Percentiles rank a stretch among this genome's conserved stretches.
Conservation (phyloP, 108 stramenopile species). For the Craspedostauros australis region DNA sequence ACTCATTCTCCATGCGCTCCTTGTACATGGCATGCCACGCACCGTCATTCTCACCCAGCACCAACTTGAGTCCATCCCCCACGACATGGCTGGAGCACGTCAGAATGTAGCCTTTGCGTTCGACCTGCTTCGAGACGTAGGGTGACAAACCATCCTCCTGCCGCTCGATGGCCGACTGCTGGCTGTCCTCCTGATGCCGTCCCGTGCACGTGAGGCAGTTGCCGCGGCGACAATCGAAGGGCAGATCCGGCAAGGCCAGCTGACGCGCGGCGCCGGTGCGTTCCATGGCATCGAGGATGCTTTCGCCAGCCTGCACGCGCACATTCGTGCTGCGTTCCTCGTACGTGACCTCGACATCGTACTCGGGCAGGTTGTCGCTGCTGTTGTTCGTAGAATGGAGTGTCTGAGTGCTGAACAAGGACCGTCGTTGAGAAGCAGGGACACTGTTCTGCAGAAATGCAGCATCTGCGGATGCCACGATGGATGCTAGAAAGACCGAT, state of each 20-base stretch:
- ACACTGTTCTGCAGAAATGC: too few relatives aligned
- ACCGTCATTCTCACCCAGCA: slow-evolving; percentile 43
- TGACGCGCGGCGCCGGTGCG: slow-evolving; percentile 7
- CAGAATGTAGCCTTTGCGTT: slow-evolving; percentile 40
- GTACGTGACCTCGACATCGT: slow-evolving; percentile 19
- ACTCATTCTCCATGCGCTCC: slow-evolving; percentile 29
- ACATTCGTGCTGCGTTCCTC: slow-evolving; percentile 22
- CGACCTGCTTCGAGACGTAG: slow-evolving; percentile 23
- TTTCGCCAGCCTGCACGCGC: slow-evolving; percentile 18
- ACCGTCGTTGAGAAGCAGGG: too few relatives aligned
- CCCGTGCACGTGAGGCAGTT: slow-evolving; percentile 73
- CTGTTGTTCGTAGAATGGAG: too few relatives aligned
- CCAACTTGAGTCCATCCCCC: slow-evolving; percentile 46
- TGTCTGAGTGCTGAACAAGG: too few relatives aligned
- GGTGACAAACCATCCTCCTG: slow-evolving; percentile 59
- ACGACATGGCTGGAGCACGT: slow-evolving; percentile 52
- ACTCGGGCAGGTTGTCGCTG: neutral
- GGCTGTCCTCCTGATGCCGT: slow-evolving; percentile 6
- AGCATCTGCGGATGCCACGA: too few relatives aligned
- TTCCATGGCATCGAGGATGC: slow-evolving; percentile 34
- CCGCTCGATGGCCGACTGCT: neutral
- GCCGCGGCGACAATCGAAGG: slow-evolving; percentile 66
- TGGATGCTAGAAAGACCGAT: too few relatives aligned
- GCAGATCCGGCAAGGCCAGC: slow-evolving; percentile 45
- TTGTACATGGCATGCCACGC: slow-evolving; percentile 53